These are phyloP conservation scores for Chondrostereum purpureum DNA, from an alignment of 1,284 basidiomycete species.

Conservation along the genomic window DNA sequence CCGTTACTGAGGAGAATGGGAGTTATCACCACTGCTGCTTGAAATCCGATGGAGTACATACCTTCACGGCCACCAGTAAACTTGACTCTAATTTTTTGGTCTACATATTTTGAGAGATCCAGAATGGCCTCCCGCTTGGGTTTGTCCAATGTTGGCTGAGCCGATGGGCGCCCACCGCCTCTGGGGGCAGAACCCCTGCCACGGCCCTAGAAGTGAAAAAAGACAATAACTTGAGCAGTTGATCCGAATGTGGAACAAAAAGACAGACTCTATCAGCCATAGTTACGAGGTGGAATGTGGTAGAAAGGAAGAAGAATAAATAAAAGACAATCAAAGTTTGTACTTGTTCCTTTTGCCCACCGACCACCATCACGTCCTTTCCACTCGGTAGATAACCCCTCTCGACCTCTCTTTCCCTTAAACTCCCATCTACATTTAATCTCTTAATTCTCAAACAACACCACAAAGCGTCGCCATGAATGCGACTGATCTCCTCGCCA, in stretches of 20 bases:
- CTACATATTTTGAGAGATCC: slow-evolving; percentile 90
- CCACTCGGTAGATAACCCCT: slow-evolving; percentile 8
- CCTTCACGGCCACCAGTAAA: slow-evolving; percentile 96
- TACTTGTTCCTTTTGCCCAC: slow-evolving; percentile 8
- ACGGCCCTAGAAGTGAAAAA: slow-evolving; percentile 41
- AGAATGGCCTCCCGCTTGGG: slow-evolving; percentile 94
- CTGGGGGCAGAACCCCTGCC: slow-evolving; percentile 41
- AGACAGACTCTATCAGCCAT: slow-evolving; percentile 57
- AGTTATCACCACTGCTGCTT: slow-evolving; percentile 5
- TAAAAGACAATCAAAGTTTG: slow-evolving; percentile 5
- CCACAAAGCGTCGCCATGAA: slow-evolving; percentile 53
- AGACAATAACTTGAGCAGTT: slow-evolving; percentile 12
- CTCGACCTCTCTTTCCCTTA: slow-evolving; percentile 9
- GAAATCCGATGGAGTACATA: slow-evolving; percentile 36
- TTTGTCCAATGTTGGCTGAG: slow-evolving; percentile 64
- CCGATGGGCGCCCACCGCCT: slow-evolving; percentile 28
- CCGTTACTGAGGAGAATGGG: slow-evolving; percentile 74
- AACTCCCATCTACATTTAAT: slow-evolving; percentile 14
- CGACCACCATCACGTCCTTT: slow-evolving; percentile 8
- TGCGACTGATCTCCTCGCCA: slow-evolving; percentile 81
- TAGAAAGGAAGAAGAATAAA: slow-evolving; percentile 8
- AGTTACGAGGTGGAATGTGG: too few relatives aligned
- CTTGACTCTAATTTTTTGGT: slow-evolving; percentile 90
- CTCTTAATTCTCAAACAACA: slow-evolving; percentile 13
- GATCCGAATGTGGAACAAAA: slow-evolving; percentile 10